Base-by-base conservation (phyloP, 805 yeast species). In the Teunomyces tritomae region DNA sequence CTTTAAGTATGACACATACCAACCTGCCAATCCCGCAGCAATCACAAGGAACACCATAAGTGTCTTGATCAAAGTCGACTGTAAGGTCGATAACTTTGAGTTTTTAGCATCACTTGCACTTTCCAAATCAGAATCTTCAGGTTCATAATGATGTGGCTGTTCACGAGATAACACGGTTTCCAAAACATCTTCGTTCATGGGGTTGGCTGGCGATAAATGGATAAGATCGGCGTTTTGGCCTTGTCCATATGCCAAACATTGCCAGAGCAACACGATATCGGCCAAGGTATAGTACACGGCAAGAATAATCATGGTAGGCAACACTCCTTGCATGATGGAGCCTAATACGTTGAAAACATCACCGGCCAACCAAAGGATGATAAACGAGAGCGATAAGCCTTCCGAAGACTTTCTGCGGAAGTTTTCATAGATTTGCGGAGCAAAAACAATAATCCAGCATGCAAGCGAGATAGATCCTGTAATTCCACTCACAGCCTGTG, bases 361-460 rank as follows among this genome's bases (percentile, higher is more conserved):
- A 41, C 98, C 99, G 1, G 86, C 81, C 24, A 94, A 74, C 99
- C 99, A 94, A 24, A 94, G 74, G 6, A 89, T 78, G 16, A 94
- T 88, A 66, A 94, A 94, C 52, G 87, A 73, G 34, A 91, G 67
- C 6, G 97, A 90, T 14, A 94, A 76, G 5, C 98, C 97, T 47
- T 94, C 97, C 5, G 96, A 83, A 30, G 90, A 83, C 64, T 88
- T 84, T 60, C 98, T 73, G 51, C 78, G 76, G 61, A 88, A 90
- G 55, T 91, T 92, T 62, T 94, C 97, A 65, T 89, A 91, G 39
- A 94, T 86, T 63, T 92, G 98, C 8, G 98, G 98, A 33, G 96
- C 95, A 74, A 94, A 92, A 13, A 92, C 99, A 43, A 94, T 91
- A 50, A 94, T 85, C 99, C 99, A 92, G 65, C 97, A 94, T 11